Percentiles rank a stretch among this genome's conserved stretches.
Conservation (phyloP, 805 yeast genomes). For the Priceomyces melissophilus region DNA sequence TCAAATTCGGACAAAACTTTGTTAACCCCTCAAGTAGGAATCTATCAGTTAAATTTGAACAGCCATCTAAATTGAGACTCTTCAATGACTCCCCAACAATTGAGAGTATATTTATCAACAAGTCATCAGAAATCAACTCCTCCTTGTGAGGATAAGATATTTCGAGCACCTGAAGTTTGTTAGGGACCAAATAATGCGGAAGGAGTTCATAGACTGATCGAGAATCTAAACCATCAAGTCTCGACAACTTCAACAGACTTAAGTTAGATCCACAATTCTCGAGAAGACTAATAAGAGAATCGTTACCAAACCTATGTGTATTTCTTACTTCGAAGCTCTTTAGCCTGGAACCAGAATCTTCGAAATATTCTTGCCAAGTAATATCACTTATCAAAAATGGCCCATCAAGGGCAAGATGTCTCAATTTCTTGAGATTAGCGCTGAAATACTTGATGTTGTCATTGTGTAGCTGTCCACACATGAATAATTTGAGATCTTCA, state of each 20-base stretch:
- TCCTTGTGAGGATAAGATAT: conserved; percentile 66
- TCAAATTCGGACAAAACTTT: conserved; percentile 54
- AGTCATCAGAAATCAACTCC: conserved; percentile 64
- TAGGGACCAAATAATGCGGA: conserved; percentile 53
- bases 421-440: conserved; percentile 54
- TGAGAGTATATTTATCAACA: conserved; percentile 57
- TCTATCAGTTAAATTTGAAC: conserved; percentile 66
- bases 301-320: conserved; percentile 78
- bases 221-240: conserved; percentile 70
- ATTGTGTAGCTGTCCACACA: conserved; percentile 92
- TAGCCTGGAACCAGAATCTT: conserved; percentile 51
- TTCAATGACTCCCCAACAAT: conserved; percentile 60
- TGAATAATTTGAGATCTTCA: conserved; percentile 61
- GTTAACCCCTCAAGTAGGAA: conserved; percentile 55
- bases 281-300: conserved; percentile 58
- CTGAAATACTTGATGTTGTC: conserved; percentile 65
- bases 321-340: conserved; percentile 62
- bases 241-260: conserved; percentile 54
- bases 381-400: conserved; percentile 77
- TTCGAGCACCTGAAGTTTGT: conserved; percentile 54
- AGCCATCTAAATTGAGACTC: conserved; percentile 65
- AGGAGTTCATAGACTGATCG: conserved; percentile 56
- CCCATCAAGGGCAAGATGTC: conserved; percentile 71
- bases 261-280: conserved; percentile 55
- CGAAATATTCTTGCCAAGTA: conserved; percentile 77